A percentile compares a stretch with the other conserved stretches of the same genome.
Conservation (phyloP, 768 basidiomycete species). For the Tricholoma furcatifolium region DNA sequence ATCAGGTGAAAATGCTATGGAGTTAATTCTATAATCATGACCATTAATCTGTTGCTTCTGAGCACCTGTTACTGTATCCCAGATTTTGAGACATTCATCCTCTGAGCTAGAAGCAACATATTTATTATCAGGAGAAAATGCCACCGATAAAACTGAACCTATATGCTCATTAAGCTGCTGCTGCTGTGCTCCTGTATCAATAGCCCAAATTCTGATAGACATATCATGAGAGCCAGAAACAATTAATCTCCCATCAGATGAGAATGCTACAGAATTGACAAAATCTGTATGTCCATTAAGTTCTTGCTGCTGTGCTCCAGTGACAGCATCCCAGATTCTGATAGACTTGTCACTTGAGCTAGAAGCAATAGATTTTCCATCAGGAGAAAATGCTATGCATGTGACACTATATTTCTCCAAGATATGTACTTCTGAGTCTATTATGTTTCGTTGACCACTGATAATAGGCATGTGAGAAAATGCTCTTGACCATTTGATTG, state of each 20-base stretch:
- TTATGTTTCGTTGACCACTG: neutral
- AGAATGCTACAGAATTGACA: too few species aligned
- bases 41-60: neutral
- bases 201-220: neutral
- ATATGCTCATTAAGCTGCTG: neutral
- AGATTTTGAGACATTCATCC: neutral
- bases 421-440: neutral
- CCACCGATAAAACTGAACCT: neutral
- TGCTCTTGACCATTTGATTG: neutral
- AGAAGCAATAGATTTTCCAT: too few species aligned
- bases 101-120: neutral
- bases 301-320: too few species aligned
- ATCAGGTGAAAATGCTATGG: too few species aligned
- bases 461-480: neutral
- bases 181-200: neutral
- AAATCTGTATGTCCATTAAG: too few species aligned
- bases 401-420: neutral
- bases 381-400: neutral
- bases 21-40: neutral
- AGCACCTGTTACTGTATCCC: neutral
- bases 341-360: too few species aligned
- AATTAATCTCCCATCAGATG: too few species aligned
- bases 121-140: conserved; percentile 1
- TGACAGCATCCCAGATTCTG: too few species aligned
- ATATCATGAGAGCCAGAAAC: neutral